Conservation (phyloP, 495 filamentous ascomycete genomes). For the Clavariopsis aquatica region DNA sequence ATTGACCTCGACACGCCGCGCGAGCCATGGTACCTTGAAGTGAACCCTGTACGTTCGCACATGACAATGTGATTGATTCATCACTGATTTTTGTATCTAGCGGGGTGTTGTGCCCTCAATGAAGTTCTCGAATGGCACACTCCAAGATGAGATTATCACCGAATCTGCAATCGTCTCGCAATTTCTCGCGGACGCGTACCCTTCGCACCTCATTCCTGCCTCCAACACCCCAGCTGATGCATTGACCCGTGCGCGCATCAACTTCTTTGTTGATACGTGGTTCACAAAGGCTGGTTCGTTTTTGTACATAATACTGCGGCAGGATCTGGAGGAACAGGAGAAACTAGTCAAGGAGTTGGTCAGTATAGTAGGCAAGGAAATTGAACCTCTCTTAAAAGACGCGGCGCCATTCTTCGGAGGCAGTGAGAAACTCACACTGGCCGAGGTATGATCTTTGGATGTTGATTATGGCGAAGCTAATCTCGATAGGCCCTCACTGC, state of each 20-base stretch:
- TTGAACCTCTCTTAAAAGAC: slow-evolving; percentile 69
- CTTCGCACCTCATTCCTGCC: slow-evolving; percentile 56
- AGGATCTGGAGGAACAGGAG: slow-evolving; percentile 48
- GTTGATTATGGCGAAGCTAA: background rate
- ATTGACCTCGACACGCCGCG: slow-evolving; percentile 74
- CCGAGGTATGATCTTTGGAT: slow-evolving; percentile 61
- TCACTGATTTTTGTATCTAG: slow-evolving; percentile 36
- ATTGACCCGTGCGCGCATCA: slow-evolving; percentile 65
- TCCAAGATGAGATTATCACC: slow-evolving; percentile 60
- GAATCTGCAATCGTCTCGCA: slow-evolving; percentile 74
- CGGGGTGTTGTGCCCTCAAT: slow-evolving; percentile 77
- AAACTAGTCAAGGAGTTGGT: slow-evolving; percentile 50
- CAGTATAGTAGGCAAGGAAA: slow-evolving; percentile 64
- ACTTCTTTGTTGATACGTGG: slow-evolving; percentile 78
- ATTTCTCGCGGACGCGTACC: slow-evolving; percentile 67
- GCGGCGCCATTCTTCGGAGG: slow-evolving; percentile 82
- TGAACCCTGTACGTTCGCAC: slow-evolving; percentile 66
- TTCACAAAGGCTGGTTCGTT: slow-evolving; percentile 59
- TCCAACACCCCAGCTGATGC: slow-evolving; percentile 44
- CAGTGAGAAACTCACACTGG: slow-evolving; percentile 69
- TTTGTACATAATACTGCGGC: slow-evolving; percentile 49
- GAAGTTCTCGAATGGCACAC: slow-evolving; percentile 60
- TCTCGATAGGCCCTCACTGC: slow-evolving; percentile 60
- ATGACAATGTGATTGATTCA: background rate
- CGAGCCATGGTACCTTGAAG: slow-evolving; percentile 77